Conservation (phyloP, 1,284 basidiomycete genomes). For the Apiotrichum gamsii region DNA sequence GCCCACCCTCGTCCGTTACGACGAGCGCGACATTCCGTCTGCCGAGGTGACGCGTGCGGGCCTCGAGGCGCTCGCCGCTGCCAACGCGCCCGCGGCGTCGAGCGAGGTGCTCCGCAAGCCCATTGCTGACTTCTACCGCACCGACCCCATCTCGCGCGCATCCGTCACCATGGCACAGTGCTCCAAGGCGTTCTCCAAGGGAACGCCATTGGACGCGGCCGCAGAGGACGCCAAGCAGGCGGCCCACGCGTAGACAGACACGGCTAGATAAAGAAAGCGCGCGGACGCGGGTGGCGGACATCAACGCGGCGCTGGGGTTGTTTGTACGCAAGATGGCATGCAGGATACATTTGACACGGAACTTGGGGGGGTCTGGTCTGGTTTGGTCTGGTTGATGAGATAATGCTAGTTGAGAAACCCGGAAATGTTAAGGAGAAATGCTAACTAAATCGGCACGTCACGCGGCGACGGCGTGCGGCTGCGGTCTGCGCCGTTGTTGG, state of each 20-base stretch:
- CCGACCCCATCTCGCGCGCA: conserved; percentile 54
- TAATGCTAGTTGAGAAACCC: background rate
- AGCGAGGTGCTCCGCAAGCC: conserved; percentile 68
- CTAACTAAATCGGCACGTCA: conserved; percentile 1
- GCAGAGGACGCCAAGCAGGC: conserved; percentile 14
- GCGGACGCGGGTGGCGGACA: background rate
- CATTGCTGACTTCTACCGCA: conserved; percentile 92
- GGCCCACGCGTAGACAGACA: conserved; percentile 9
- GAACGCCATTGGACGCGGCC: conserved; percentile 20
- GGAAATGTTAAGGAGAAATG: background rate
- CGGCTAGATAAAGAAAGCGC: background rate
- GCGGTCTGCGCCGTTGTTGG: conserved; percentile 5
- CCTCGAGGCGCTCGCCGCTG: conserved; percentile 60
- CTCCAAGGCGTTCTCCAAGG: conserved; percentile 45
- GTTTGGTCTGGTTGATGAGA: background rate
- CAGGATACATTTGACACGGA: conserved; percentile 18
- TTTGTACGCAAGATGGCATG: conserved; percentile 21
- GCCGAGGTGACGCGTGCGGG: conserved; percentile 64
- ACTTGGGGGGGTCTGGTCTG: background rate
- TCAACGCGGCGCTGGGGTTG: conserved; percentile 7
- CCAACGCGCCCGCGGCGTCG: conserved; percentile 44
- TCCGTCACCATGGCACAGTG: conserved; percentile 50
- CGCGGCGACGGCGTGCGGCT: conserved; percentile 12
- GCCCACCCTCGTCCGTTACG: conserved; percentile 83
- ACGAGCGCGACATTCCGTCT: conserved; percentile 73